A percentile compares a stretch with the other conserved stretches of the same genome.
These are phyloP conservation scores for Solanum aculeatissimum DNA, from an alignment of 305 asterid genomes.

Conservation along the genomic window DNA sequence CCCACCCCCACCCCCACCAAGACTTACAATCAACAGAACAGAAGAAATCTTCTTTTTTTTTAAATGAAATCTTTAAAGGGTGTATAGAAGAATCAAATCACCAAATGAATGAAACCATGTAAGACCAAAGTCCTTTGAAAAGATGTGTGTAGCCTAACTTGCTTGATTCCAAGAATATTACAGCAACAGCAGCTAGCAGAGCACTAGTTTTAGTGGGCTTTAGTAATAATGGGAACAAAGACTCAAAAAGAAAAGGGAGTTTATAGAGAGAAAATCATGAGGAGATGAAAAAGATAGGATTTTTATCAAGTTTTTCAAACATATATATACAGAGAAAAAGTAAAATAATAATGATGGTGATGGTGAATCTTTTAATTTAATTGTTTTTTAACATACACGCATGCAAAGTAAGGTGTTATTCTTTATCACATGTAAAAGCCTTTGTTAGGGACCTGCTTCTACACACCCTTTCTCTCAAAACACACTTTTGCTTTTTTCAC, in stretches of 20 bases:
- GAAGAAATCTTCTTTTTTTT: no score
- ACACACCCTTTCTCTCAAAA: not conserved
- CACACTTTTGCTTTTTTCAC: not conserved
- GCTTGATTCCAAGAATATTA: constrained; percentile 1
- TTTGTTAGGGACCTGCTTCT: constrained; percentile 7
- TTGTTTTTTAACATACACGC: constrained; percentile 16
- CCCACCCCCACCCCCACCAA: not conserved
- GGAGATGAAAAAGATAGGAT: not conserved
- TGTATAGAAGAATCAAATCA: not conserved
- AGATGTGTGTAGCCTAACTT: constrained; percentile 6
- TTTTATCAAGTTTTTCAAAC: not conserved
- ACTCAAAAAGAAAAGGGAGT: not conserved
- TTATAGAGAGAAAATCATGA: not conserved
- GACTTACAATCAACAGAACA: constrained; percentile 23
- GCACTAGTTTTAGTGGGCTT: not conserved
- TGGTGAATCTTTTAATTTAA: constrained; percentile 1
- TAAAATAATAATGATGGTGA: constrained; percentile 14
- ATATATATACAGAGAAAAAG: not conserved
- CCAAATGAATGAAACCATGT: constrained; percentile 4
- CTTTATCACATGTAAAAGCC: constrained; percentile 74
- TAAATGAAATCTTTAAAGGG: not conserved
- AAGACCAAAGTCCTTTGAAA: constrained; percentile 9
- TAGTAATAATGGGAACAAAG: not conserved
- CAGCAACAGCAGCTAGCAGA: not conserved
- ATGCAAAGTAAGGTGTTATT: constrained; percentile 69